A percentile compares a stretch with the other conserved stretches of the same genome.
These are phyloP conservation scores for Xylaria multiplex DNA, from an alignment of 2,329 filamentous ascomycete species.

Conservation along the genomic window DNA sequence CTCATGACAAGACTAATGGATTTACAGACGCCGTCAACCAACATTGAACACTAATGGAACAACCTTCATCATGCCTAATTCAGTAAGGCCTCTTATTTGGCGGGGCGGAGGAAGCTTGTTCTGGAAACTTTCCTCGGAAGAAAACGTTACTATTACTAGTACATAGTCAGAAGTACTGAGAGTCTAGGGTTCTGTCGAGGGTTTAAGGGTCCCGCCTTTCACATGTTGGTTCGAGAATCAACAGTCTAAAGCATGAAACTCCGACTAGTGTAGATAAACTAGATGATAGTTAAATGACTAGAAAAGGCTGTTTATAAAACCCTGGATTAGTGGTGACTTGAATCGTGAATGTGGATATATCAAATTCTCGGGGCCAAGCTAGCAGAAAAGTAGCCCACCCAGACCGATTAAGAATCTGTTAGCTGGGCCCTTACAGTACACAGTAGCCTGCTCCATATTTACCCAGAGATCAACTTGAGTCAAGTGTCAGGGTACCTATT, in stretches of 20 bases:
- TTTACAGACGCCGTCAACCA: not conserved
- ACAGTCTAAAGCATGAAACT: not conserved
- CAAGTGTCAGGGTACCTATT: not conserved
- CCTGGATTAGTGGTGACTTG: conserved; percentile 26
- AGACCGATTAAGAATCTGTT: not conserved
- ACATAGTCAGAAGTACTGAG: no score
- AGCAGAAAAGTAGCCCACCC: conserved; percentile 27
- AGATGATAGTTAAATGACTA: conserved; percentile 2
- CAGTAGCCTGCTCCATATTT: conserved; percentile 8
- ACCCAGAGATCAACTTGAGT: conserved; percentile 9
- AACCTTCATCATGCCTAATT: no score
- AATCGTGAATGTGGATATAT: conserved; percentile 29
- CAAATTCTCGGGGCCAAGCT: conserved; percentile 38
- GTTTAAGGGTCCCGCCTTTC: conserved; percentile 1
- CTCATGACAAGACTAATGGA: no score
- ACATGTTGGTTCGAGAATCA: conserved; percentile 4
- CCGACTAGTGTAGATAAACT: not conserved
- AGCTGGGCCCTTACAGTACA: not conserved
- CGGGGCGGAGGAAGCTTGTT: conserved; percentile 4
- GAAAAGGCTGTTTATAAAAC: conserved; percentile 17
- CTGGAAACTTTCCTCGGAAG: not conserved
- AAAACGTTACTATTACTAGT: not conserved
- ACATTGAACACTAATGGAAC: not conserved
- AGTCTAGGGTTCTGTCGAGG: no score
- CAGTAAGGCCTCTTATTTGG: not conserved